phyloP scores from a whole-genome alignment of 352 stramenopile genomes.

The Pythium myriotylum region DNA sequence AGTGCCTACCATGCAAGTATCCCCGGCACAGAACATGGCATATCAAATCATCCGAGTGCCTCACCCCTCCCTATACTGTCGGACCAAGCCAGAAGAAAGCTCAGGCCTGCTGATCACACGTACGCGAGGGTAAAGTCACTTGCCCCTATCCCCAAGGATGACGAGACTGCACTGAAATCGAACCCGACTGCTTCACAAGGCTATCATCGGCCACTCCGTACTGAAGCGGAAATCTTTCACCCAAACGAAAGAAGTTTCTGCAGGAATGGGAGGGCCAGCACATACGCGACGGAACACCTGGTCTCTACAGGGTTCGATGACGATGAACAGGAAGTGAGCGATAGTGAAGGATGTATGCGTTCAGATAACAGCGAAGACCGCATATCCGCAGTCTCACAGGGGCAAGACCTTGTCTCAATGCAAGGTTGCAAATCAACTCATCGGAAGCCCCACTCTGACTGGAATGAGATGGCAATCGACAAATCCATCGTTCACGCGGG shows the following conservation, averaged over 20 bases:
- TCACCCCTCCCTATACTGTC: neutral
- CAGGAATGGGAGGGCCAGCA: constrained; percentile 14
- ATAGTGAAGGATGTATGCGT: too few relatives aligned
- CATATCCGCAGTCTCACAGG: too few relatives aligned
- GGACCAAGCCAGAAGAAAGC: neutral
- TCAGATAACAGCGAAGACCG: too few relatives aligned
- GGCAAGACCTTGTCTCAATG: too few relatives aligned
- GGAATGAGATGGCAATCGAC: too few relatives aligned
- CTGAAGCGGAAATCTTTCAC: neutral
- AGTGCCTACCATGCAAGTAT: neutral
- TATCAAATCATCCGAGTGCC: neutral
- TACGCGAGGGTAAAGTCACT: neutral
- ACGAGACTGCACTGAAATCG: neutral
- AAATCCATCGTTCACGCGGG: too few relatives aligned
- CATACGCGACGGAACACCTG: constrained; percentile 3
- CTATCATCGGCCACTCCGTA: too few relatives aligned
- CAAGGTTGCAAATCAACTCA: too few relatives aligned
- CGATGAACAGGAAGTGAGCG: neutral
- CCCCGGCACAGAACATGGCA: neutral
- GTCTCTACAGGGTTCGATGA: neutral
- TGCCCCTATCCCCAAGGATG: neutral
- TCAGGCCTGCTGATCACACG: too few relatives aligned
- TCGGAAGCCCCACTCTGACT: too few relatives aligned
- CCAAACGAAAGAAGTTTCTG: constrained; percentile 15
- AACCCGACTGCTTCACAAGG: too few relatives aligned